Evolutionary conservation across 2,329 filamentous ascomycete genomes (phyloP).

Genomic region (Tolypocladium tundrense): DNA sequence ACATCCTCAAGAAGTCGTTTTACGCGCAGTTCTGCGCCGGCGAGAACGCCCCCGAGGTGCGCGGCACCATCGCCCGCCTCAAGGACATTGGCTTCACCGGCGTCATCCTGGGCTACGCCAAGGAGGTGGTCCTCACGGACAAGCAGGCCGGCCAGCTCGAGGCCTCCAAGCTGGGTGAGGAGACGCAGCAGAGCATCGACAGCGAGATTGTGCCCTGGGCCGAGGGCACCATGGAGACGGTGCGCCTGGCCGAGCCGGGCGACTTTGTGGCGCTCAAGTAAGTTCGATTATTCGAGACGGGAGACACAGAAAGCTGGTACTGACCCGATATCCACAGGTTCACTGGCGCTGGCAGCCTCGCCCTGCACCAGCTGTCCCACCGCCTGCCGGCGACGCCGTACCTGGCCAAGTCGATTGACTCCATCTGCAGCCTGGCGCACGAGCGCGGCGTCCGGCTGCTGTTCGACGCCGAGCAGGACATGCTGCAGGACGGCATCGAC

Average conservation of each 20-base stretch:
- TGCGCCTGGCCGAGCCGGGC: constrained; percentile 51
- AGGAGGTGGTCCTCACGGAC: constrained; percentile 64
- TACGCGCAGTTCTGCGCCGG: constrained; percentile 90
- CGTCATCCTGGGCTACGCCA: constrained; percentile 75
- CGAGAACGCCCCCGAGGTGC: constrained; percentile 59
- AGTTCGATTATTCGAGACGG: constrained; percentile 8
- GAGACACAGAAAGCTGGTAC: neutral
- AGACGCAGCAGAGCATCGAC: constrained; percentile 36
- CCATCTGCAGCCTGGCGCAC: constrained; percentile 63
- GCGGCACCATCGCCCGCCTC: constrained; percentile 51
- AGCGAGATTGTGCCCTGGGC: constrained; percentile 63
- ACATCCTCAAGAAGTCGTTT: constrained; percentile 68
- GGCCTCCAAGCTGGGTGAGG: constrained; percentile 32
- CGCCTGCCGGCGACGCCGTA: constrained; percentile 51
- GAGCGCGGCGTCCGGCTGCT: constrained; percentile 62
- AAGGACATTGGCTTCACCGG: constrained; percentile 71
- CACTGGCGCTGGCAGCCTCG: constrained; percentile 69
- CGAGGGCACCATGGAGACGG: constrained; percentile 63
- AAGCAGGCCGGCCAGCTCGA: constrained; percentile 35
- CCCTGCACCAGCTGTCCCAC: constrained; percentile 55
- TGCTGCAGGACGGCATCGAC: constrained; percentile 70
- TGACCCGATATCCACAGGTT: constrained; percentile 36
- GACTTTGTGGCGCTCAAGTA: constrained; percentile 59
- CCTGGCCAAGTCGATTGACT: constrained; percentile 60
- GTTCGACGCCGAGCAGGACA: constrained; percentile 78